Evolutionary conservation across 768 basidiomycete genomes (phyloP).

Genomic region (Kwoniella sp.): DNA sequence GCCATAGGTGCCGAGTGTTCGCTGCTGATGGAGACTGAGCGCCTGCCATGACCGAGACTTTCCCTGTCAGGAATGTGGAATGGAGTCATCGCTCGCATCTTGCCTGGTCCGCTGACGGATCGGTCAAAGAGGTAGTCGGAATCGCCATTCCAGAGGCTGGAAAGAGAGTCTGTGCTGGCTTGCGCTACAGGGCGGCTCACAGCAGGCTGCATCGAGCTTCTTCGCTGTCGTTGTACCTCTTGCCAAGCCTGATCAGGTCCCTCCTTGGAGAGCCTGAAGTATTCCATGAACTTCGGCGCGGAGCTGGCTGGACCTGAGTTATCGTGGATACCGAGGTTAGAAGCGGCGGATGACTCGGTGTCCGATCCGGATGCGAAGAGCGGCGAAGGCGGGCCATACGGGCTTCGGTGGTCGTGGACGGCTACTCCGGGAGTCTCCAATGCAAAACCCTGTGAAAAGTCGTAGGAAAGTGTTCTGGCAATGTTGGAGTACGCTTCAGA

Average conservation of each 20-base stretch:
- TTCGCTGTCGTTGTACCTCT: constrained; percentile 36
- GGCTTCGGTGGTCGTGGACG: constrained; percentile 24
- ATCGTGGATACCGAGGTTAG: constrained; percentile 15
- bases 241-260: constrained; percentile 47
- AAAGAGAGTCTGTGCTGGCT: constrained; percentile 38
- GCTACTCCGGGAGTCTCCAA: constrained; percentile 24
- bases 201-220: constrained; percentile 40
- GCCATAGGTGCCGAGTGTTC: constrained; percentile 30
- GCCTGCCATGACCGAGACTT: constrained; percentile 8
- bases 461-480: constrained; percentile 32
- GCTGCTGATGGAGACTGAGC: constrained; percentile 26
- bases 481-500: constrained; percentile 35
- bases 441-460: constrained; percentile 21
- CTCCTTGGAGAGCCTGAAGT: constrained; percentile 44
- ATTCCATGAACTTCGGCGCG: constrained; percentile 42
- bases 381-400: constrained; percentile 45
- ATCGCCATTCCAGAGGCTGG: constrained; percentile 35
- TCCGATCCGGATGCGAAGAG: constrained; percentile 46
- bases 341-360: constrained; percentile 38
- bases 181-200: constrained; percentile 15
- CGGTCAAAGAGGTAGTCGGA: constrained; percentile 26
- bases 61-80: constrained; percentile 24
- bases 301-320: constrained; percentile 36
- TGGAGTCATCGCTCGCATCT: constrained; percentile 33
- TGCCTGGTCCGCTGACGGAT: constrained; percentile 30